Base-by-base conservation (phyloP, 768 basidiomycete species). In the Mycena capillaripes region DNA sequence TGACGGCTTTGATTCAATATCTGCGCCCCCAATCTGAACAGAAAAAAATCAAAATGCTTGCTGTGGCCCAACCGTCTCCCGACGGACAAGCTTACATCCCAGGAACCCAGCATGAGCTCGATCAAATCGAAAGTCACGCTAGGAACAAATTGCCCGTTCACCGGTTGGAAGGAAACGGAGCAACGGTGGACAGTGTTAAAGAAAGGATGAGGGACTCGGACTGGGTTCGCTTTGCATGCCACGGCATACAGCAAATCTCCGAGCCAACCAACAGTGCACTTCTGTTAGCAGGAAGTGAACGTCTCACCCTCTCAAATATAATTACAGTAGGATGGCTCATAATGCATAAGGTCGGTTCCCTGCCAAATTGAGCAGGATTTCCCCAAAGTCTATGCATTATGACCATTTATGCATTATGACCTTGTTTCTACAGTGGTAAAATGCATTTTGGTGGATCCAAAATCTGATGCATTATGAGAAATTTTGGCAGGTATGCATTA, bases 191-290 rank as follows among this genome's bases (percentile, higher is more conserved):
- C 2, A 17, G 44, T 1, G 60, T 61, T 46, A 19, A 61, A 19
- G 44, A 23, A 11, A 44, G 60, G 1, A 61, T 61, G 44, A 61
- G 2, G 16, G 30, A 61, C 7, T 61, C 44, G 59, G 44, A 25
- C 48, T n/a, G n/a, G n/a, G n/a, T n/a, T n/a, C n/a, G n/a, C n/a
- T n/a, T n/a, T n/a, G n/a, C n/a, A n/a, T n/a, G 60, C 14, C 60
- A 61, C 21, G 60, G 60, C 32, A 36, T 61, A 2, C 60, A 61
- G 17, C 27, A 44, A 17, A 21, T 42, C 5, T 4, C 2, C 17
- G 11, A 27, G 19, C 58, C 58, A 19, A 60, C 58, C 14, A 6
- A 60, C 5, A 60, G 58, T 60, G 58, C 58, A 29, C 58, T 60
- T 0, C 40, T 60, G n/a, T 27, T 60, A 3, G 48, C 48, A 27